Evolutionary conservation across 1,284 basidiomycete genomes (phyloP).

Genomic region (Leucoagaricus sp.): DNA sequence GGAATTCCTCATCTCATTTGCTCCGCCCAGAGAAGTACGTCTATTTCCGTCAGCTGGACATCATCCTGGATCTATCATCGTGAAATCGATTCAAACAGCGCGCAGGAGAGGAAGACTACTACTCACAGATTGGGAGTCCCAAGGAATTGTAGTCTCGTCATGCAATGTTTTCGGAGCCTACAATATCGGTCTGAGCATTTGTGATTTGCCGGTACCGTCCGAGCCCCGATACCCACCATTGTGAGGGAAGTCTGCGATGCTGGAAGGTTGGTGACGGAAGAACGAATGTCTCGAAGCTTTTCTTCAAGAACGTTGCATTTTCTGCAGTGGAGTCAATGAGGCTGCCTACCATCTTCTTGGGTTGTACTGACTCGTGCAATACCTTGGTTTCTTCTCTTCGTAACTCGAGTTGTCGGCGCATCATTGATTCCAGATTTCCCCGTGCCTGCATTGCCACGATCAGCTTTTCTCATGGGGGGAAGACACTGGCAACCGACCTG

Average conservation of each 20-base stretch:
- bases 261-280: slow-evolving; percentile 23
- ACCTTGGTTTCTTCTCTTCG: slow-evolving; percentile 65
- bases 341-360: background rate
- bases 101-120: background rate
- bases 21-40: slow-evolving; percentile 40
- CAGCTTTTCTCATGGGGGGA: background rate
- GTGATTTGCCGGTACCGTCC: background rate
- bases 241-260: background rate
- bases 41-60: slow-evolving; percentile 14
- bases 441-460: slow-evolving; percentile 49
- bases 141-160: background rate
- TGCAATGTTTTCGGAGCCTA: background rate
- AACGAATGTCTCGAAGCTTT: slow-evolving; percentile 55
- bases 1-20: slow-evolving; percentile 32
- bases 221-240: background rate
- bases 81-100: background rate
- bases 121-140: background rate
- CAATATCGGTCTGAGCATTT: background rate
- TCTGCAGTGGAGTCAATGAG: slow-evolving; percentile 33
- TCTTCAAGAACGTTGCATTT: slow-evolving; percentile 71
- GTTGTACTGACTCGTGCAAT: slow-evolving; percentile 57
- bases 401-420: slow-evolving; percentile 70
- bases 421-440: slow-evolving; percentile 74
- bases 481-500: slow-evolving; percentile 47
- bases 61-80: slow-evolving; percentile 1